Percentiles rank a stretch among this genome's conserved stretches.
Conservation (phyloP, 768 basidiomycete species). For the Hericium alpestre region DNA sequence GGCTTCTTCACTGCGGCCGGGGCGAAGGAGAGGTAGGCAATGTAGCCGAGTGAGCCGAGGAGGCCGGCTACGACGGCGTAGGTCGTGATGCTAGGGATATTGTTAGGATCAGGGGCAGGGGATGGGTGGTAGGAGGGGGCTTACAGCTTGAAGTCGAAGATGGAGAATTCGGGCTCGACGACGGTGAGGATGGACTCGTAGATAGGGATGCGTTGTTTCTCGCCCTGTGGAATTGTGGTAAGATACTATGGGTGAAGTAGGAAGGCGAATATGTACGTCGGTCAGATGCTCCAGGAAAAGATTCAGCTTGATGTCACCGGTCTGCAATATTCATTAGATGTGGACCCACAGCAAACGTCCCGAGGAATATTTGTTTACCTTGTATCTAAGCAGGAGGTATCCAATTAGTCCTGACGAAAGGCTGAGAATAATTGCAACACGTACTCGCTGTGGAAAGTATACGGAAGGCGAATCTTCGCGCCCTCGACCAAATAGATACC, state of each 20-base stretch:
- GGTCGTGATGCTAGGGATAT: conserved; percentile 40
- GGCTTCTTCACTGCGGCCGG: conserved; percentile 54
- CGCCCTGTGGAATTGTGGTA: conserved; percentile 28
- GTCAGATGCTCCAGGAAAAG: conserved; percentile 65
- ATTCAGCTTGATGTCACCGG: conserved; percentile 39
- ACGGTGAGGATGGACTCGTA: conserved; percentile 70
- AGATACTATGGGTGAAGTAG: neutral
- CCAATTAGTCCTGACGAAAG: neutral
- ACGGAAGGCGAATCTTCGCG: conserved; percentile 57
- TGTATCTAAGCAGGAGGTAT: conserved; percentile 4
- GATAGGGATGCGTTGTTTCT: conserved; percentile 51
- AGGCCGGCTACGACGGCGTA: conserved; percentile 60
- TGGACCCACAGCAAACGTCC: neutral
- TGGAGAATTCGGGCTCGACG: conserved; percentile 68
- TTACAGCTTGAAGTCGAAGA: conserved; percentile 74
- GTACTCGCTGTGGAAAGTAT: conserved; percentile 73
- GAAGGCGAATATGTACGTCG: conserved; percentile 35
- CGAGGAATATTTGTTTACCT: conserved; percentile 1
- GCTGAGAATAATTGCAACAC: conserved; percentile 18
- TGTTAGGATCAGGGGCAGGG: neutral
- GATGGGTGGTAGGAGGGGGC: conserved; percentile 18
- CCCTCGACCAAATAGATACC: conserved; percentile 42
- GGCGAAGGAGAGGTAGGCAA: conserved; percentile 53
- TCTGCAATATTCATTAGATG: neutral
- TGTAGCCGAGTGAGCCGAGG: conserved; percentile 53